Evolutionary conservation across 2,329 filamentous ascomycete genomes (phyloP).

Genomic region (Pseudogymnoascus sp.): DNA sequence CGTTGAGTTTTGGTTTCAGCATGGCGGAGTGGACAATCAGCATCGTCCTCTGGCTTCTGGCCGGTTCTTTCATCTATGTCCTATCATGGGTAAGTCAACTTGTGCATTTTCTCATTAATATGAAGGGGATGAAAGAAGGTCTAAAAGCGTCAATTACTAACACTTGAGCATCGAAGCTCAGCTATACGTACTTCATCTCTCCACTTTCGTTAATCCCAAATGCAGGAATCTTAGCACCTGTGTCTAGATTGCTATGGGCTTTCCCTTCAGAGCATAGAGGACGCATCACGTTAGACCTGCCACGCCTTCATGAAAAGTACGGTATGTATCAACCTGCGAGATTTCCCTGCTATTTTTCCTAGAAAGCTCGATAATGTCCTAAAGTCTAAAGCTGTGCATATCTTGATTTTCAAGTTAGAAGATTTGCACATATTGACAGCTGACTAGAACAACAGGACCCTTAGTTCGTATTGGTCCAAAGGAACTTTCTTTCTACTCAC

Average conservation of each 20-base stretch:
- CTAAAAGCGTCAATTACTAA: neutral
- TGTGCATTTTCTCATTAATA: neutral
- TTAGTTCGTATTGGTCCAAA: slow-evolving; percentile 13
- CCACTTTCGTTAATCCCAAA: slow-evolving; percentile 11
- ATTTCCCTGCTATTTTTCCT: neutral
- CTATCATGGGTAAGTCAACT: neutral
- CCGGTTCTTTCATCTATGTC: neutral
- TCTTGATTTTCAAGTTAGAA: neutral
- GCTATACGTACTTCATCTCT: neutral
- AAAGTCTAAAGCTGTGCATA: neutral
- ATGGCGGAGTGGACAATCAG: neutral
- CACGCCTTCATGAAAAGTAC: slow-evolving; percentile 7
- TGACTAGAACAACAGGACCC: slow-evolving; percentile 7
- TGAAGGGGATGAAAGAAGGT: neutral
- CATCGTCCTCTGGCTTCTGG: neutral
- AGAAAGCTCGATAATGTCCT: neutral
- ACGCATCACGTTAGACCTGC: slow-evolving; percentile 12
- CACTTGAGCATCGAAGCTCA: neutral
- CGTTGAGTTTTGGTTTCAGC: neutral
- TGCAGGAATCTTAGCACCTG: slow-evolving; percentile 11
- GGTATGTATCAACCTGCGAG: neutral
- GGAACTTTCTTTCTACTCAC: slow-evolving; percentile 12
- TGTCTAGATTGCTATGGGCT: slow-evolving; percentile 12
- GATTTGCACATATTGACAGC: neutral
- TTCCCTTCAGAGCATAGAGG: slow-evolving; percentile 9